Base-by-base conservation (phyloP, 2,329 filamentous ascomycete genomes). In the Xylaria sp. region DNA sequence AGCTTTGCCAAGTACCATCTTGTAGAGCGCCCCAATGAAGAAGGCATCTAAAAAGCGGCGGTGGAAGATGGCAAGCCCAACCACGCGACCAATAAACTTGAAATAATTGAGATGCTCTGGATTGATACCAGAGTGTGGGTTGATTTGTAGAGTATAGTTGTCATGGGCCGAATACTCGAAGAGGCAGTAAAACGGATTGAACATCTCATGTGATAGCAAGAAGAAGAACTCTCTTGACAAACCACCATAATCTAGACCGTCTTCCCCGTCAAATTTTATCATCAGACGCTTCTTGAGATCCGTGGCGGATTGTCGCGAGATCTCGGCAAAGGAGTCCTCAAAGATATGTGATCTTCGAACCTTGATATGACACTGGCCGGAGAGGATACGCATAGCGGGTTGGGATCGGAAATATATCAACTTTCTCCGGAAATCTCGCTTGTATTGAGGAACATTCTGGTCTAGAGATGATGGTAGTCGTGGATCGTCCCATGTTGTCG, bases 151-250 rank as follows among this genome's bases (percentile, higher is more conserved):
- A 37, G 96, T 99, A 84, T 99, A 99, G 84, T 99, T 99, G 89
- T 99, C 96, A 85, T 99, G 96, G 48, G 96, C 96, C 32, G 96
- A 98, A 82, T 99, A 99, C 84, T 99, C 96, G 85, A 99, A 99
- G 63, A 99, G 87, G 81, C 96, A 99, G 85, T 99, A 99, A 84
- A 99, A 99, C 39, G 96, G 96, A 82, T 99, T 99, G 85, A 99
- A 99, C 96, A 99, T 99, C 85, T 99, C 96, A 83, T 99, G 96
- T 18, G 95, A 98, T 65, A 99, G 89, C 50, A 99, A 86, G 90
- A 99, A 99, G 87, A 99, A 99, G 86, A 99, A 99, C 83, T 99
- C 96, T 88, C 94, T 89, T 44, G 96, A 99, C 65, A 99, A 88
- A 87, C 96, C 96, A 81, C 96, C 96, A 78, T 99, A 99, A 82